A percentile compares a stretch with the other conserved stretches of the same genome.
Conservation (phyloP, 2,329 filamentous ascomycete genomes). For the Neofusicoccum ribis region DNA sequence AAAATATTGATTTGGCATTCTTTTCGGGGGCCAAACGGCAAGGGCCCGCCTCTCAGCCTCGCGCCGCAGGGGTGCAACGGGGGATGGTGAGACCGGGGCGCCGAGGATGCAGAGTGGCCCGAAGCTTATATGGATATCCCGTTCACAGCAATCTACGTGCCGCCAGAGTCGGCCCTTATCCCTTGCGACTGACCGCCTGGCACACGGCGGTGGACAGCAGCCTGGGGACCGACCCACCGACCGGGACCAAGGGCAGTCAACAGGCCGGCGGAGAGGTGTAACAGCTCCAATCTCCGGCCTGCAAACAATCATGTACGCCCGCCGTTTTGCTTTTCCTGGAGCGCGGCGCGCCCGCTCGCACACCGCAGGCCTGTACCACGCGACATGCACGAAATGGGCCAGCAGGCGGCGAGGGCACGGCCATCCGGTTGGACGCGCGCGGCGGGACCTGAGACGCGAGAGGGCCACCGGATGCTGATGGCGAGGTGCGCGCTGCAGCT, state of each 20-base stretch:
- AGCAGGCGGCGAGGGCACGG: not conserved
- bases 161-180: conserved; percentile 17
- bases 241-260: conserved; percentile 17
- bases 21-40: conserved; percentile 1
- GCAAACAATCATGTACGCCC: conserved; percentile 15
- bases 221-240: not conserved
- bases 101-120: conserved; percentile 14
- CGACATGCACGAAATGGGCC: conserved; percentile 15
- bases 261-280: not conserved
- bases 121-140: conserved; percentile 16
- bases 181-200: conserved; percentile 14
- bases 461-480: conserved; percentile 10
- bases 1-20: conserved; percentile 19
- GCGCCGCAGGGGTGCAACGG: conserved; percentile 13
- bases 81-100: conserved; percentile 10
- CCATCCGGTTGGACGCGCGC: conserved; percentile 11
- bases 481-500: conserved; percentile 5
- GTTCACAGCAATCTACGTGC: conserved; percentile 16
- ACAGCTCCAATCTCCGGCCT: conserved; percentile 18
- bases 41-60: conserved; percentile 3
- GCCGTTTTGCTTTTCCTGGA: conserved; percentile 16
- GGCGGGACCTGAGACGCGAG: conserved; percentile 16
- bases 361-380: conserved; percentile 17
- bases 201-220: not conserved
- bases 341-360: not conserved